Evolutionary conservation across 306 rosid species (phyloP).

Genomic region (Pyrus pyrifolia): DNA sequence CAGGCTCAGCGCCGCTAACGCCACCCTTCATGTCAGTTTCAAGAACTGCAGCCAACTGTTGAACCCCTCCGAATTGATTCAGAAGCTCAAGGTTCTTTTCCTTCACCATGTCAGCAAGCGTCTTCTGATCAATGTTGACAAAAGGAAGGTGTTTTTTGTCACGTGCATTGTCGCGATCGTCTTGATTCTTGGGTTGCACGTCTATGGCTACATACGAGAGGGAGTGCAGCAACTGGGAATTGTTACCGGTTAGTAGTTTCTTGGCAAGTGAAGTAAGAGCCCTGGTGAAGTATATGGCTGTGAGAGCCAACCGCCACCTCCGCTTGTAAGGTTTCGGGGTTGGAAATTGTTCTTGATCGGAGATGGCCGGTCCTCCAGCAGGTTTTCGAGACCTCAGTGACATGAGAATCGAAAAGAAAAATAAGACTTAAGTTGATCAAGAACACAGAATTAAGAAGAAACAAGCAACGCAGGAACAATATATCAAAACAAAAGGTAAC

Average conservation of each 20-base stretch:
- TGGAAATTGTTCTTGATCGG: not conserved
- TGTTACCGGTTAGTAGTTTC: not conserved
- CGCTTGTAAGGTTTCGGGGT: not conserved
- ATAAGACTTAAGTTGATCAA: not conserved
- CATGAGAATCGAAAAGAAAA: not conserved
- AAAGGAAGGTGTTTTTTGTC: not conserved
- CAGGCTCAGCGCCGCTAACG: not conserved
- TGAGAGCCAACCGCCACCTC: not conserved
- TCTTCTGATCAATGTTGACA: not conserved
- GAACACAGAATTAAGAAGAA: not conserved
- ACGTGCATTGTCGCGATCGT: not conserved
- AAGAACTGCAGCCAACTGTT: conserved; percentile 25
- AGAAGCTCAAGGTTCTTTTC: conserved; percentile 25
- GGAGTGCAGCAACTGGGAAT: not conserved
- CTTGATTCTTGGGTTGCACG: not conserved
- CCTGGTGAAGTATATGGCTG: not conserved
- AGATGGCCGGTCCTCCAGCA: not conserved
- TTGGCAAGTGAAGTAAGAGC: not conserved
- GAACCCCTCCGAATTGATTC: conserved; percentile 23
- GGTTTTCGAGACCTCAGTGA: not conserved
- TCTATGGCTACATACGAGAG: not conserved
- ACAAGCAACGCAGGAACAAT: not conserved
- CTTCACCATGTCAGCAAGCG: conserved; percentile 18
- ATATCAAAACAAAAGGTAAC: not conserved
- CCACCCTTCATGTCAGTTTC: conserved; percentile 17